Base-by-base conservation (phyloP, 2,329 filamentous ascomycete species). In the Mycosphaerella arachidis region DNA sequence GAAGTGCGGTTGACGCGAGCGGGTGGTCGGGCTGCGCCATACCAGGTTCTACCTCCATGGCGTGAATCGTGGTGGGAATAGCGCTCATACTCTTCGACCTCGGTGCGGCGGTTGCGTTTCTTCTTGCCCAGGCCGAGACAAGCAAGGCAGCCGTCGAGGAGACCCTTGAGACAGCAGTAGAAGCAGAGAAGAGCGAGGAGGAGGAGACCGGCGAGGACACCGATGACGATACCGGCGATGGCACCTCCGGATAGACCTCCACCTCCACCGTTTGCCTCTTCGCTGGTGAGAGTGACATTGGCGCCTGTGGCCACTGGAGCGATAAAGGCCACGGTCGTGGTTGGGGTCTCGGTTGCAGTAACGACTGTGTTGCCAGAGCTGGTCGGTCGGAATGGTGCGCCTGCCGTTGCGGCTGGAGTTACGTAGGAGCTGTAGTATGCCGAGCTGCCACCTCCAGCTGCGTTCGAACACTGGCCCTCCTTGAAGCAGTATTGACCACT, bases 201-300 rank as follows among this genome's bases (percentile, higher is more conserved):
- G 45, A 82, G 75, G 37, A 91, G 79, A 63, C 87, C 89, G 13
- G 82, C 82, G 53, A 92, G 79, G 10, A 85, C 83, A 63, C 89
- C 89, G 58, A 92, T 86, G 65, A 92, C 89, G 68, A 92, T 92
- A 61, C 89, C 89, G 16, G 90, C 89, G 68, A 92, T 92, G 61
- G 88, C 89, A 55, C 89, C 89, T 48, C 81, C 83, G 68, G 86
- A 89, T 56, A 92, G 81, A 20, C 74, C 72, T 31, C 74, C 72
- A 57, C 73, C 68, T 10, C 65, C 67, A 31, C 67, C 67, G 50
- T 43, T 57, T 10, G 61, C 51, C 29, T 70, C 62, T 13, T 72
- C 68, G 27, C 73, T 71, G 2, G 72, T 74, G 35, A 77, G 72
- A 16, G 72, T 77, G 43, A 75, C 68, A 74, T 77, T 68, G 53